phyloP scores from a whole-genome alignment of 2,329 filamentous ascomycete genomes.

The Fusarium duplospermum region DNA sequence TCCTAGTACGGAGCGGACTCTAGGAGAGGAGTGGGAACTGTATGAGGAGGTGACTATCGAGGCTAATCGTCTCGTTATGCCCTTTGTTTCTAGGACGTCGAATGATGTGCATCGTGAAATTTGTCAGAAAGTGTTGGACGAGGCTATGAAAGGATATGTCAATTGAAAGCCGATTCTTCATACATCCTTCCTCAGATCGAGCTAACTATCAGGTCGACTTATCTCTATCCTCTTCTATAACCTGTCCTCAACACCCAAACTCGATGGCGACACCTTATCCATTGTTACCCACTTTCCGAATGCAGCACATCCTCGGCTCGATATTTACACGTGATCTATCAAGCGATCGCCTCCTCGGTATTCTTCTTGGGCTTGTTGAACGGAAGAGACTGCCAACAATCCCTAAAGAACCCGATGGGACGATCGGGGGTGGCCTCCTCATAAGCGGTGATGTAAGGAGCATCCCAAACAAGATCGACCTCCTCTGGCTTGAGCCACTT shows the following conservation, averaged over 20 bases:
- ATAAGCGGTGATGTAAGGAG: neutral
- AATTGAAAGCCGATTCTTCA: neutral
- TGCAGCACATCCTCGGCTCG: neutral
- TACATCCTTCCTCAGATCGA: neutral
- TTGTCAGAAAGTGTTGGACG: conserved; percentile 21
- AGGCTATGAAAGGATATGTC: conserved; percentile 15
- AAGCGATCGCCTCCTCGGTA: neutral
- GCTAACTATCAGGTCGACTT: neutral
- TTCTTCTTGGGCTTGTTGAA: neutral
- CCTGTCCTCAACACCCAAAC: neutral
- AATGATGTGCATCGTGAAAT: conserved; percentile 19
- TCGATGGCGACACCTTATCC: neutral
- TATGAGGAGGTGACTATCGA: conserved; percentile 27
- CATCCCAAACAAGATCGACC: neutral
- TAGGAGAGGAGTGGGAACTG: conserved; percentile 28
- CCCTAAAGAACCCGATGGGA: neutral
- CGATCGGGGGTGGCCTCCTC: neutral
- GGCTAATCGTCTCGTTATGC: conserved; percentile 26
- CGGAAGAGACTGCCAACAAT: neutral
- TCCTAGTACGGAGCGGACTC: conserved; percentile 10
- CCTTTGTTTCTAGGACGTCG: conserved; percentile 22
- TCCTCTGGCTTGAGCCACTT: neutral
- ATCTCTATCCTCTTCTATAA: neutral
- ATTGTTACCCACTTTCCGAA: neutral
- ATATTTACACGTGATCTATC: neutral